A percentile compares a stretch with the other conserved stretches of the same genome.
phyloP scores from a whole-genome alignment of 129 eudicot genomes.

The Gnaphalium uliginosum region DNA sequence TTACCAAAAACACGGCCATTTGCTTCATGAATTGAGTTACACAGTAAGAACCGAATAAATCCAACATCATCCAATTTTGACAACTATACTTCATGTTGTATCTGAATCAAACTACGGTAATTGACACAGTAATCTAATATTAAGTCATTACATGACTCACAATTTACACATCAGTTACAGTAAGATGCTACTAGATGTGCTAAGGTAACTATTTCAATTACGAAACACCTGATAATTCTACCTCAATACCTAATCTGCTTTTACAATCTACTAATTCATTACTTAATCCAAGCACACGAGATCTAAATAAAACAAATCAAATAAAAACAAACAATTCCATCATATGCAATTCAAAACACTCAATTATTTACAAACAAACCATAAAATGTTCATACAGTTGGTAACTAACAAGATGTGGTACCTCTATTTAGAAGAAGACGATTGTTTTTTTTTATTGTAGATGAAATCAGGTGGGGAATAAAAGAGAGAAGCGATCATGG shows the following conservation, averaged over 20 bases:
- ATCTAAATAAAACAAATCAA: background rate
- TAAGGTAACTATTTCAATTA: no score
- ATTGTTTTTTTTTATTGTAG: slow-evolving; percentile 19
- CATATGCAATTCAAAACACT: background rate
- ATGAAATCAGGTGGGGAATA: slow-evolving; percentile 44
- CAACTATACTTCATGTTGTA: background rate
- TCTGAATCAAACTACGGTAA: background rate
- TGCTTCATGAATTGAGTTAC: background rate
- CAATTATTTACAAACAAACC: slow-evolving; percentile 1
- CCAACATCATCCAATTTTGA: background rate
- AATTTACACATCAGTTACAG: background rate
- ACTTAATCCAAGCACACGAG: background rate
- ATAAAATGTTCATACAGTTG: background rate
- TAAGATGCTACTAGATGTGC: background rate
- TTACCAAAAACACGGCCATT: background rate
- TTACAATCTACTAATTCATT: background rate
- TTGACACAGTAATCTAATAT: background rate
- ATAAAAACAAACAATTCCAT: background rate
- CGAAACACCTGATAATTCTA: background rate
- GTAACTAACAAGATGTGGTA: background rate
- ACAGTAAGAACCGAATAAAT: background rate
- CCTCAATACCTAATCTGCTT: background rate
- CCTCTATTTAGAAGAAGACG: slow-evolving; percentile 16
- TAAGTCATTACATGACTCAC: background rate
- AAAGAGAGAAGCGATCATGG: slow-evolving; percentile 40